Evolutionary conservation across 208 protist species (phyloP).

Genomic region (Leishmania mexicana): DNA sequence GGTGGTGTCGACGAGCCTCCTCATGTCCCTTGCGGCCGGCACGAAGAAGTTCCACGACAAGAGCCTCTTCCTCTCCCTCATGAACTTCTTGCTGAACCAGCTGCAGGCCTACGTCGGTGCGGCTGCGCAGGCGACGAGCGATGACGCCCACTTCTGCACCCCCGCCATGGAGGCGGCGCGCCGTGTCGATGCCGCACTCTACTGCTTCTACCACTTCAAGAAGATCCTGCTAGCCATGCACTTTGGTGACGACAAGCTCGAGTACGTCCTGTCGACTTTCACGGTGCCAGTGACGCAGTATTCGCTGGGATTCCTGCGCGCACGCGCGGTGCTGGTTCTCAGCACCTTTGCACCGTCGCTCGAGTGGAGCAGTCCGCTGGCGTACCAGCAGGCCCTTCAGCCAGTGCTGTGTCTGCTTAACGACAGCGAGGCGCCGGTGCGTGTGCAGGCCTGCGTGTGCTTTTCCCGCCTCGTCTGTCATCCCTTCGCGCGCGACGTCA

Average conservation of each 20-base stretch:
- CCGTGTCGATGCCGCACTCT: conserved; percentile 74
- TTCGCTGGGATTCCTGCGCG: conserved; percentile 84
- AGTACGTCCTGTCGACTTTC: conserved; percentile 75
- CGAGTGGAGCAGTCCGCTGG: conserved; percentile 65
- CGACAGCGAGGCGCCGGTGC: conserved; percentile 86
- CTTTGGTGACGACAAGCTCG: conserved; percentile 77
- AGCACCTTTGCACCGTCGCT: conserved; percentile 67
- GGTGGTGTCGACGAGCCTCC: conserved; percentile 67
- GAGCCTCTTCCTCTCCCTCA: conserved; percentile 50
- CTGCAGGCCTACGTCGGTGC: conserved; percentile 48
- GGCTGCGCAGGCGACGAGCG: conserved; percentile 33
- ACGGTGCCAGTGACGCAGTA: conserved; percentile 74
- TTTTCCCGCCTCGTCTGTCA: conserved; percentile 85
- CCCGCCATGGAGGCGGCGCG: conserved; percentile 52
- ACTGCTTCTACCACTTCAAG: conserved; percentile 78
- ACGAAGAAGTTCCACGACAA: conserved; percentile 73
- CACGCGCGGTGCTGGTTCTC: conserved; percentile 77
- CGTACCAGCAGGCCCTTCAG: conserved; percentile 62
- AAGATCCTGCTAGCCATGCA: conserved; percentile 50
- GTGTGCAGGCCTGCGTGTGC: conserved; percentile 84
- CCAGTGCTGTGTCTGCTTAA: conserved; percentile 75
- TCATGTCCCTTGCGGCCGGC: conserved; percentile 65
- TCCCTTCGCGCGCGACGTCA: conserved; percentile 61
- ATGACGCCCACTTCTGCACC: conserved; percentile 32
- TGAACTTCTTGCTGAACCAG: conserved; percentile 80